Evolutionary conservation across 768 basidiomycete genomes (phyloP).

Genomic region (Pulveroboletus sp.): DNA sequence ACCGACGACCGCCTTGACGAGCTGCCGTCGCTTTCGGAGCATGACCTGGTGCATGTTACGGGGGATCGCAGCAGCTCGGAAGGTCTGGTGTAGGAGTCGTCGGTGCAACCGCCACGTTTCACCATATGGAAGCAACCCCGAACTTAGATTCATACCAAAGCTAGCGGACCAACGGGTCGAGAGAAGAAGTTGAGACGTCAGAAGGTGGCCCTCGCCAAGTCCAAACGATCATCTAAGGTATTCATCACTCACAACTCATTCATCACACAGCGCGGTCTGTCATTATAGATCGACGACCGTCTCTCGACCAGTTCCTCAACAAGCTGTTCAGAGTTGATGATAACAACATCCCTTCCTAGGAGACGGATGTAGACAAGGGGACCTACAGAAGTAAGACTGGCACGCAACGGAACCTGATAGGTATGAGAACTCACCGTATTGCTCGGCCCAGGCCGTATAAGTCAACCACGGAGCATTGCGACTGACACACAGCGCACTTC

Average conservation of each 20-base stretch:
- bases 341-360: conserved; percentile 5
- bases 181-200: background rate
- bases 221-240: background rate
- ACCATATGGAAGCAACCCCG: conserved; percentile 1
- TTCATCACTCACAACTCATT: conserved; percentile 10
- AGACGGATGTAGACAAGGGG: conserved; percentile 2
- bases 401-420: too few relatives aligned
- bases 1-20: conserved; percentile 4
- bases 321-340: conserved; percentile 11
- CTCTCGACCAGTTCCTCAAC: conserved; percentile 12
- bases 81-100: conserved; percentile 16
- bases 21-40: conserved; percentile 5
- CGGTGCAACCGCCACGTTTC: conserved; percentile 4
- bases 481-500: background rate
- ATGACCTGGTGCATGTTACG: conserved; percentile 7
- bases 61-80: conserved; percentile 4
- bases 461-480: conserved; percentile 12
- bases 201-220: background rate
- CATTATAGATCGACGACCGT: conserved; percentile 17
- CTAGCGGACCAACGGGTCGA: background rate
- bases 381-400: too few relatives aligned
- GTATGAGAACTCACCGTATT: conserved; percentile 4
- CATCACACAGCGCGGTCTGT: conserved; percentile 8
- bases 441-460: conserved; percentile 11
- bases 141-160: conserved; percentile 17